Conservation (phyloP, 1,284 basidiomycete genomes). For the Pseudozyma sp. region DNA sequence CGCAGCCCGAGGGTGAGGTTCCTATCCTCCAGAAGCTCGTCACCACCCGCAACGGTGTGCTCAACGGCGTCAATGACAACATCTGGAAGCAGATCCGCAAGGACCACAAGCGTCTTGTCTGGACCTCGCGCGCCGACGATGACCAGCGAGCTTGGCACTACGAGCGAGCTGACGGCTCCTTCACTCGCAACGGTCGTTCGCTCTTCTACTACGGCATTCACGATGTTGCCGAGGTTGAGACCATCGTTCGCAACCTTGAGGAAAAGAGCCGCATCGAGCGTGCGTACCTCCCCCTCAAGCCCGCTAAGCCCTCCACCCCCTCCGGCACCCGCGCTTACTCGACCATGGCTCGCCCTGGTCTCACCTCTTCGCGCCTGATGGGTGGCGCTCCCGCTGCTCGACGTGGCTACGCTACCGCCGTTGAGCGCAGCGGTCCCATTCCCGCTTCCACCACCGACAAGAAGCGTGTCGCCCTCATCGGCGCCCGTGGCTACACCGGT, state of each 20-base stretch:
- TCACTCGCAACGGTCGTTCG: conserved; percentile 89
- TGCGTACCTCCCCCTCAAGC: conserved; percentile 89
- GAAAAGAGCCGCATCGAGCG: conserved; percentile 85
- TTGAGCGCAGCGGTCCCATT: conserved; percentile 67
- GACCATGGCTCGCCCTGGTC: conserved; percentile 65
- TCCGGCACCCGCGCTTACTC: conserved; percentile 60
- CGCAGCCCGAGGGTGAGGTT: conserved; percentile 87
- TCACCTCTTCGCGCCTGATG: conserved; percentile 71
- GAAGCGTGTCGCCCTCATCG: conserved; percentile 93
- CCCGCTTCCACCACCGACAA: conserved; percentile 74
- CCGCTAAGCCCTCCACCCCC: conserved; percentile 74
- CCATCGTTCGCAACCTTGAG: conserved; percentile 80
- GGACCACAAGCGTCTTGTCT: conserved; percentile 93
- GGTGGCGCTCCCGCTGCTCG: conserved; percentile 24
- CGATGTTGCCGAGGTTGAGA: conserved; percentile 90
- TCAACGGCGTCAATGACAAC: conserved; percentile 96
- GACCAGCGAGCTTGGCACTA: conserved; percentile 98
- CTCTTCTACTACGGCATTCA: conserved; percentile 98
- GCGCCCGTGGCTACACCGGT: conserved; percentile 94
- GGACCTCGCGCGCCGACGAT: conserved; percentile 94
- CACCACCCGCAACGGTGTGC: conserved; percentile 84
- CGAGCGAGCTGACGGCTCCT: conserved; percentile 96
- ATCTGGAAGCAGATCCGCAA: conserved; percentile 95
- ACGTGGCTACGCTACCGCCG: conserved; percentile 72
- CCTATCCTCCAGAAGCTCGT: conserved; percentile 94